phyloP scores from a whole-genome alignment of 441 rosid genomes.

The Mallotus repandus region DNA sequence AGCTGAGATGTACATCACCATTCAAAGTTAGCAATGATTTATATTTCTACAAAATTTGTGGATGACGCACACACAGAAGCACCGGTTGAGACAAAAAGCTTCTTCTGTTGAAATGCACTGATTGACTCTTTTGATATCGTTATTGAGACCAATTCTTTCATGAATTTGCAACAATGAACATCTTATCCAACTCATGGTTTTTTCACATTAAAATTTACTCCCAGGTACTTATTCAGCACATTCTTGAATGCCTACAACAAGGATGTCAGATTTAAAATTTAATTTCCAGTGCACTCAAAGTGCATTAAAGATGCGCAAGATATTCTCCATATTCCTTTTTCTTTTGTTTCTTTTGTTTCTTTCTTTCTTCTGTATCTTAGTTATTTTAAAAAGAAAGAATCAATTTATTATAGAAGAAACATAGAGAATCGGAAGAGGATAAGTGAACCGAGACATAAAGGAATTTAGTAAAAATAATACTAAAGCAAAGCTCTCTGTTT shows the following conservation, averaged over 20 bases:
- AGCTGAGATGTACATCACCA: too few species aligned
- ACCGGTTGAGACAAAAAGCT: conserved; percentile 45
- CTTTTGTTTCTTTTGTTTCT: neutral
- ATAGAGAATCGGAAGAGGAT: neutral
- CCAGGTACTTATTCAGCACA: conserved; percentile 60
- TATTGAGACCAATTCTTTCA: conserved; percentile 33
- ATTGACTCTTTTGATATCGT: conserved; percentile 28
- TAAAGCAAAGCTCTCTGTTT: neutral
- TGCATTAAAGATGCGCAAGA: conserved; percentile 21
- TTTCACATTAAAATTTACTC: conserved; percentile 40
- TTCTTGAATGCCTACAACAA: conserved; percentile 67
- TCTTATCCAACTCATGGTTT: conserved; percentile 23
- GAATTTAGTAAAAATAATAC: neutral
- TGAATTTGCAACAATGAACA: conserved; percentile 24
- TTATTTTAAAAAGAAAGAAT: neutral
- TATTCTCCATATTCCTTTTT: conserved; percentile 14
- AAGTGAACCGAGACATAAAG: neutral
- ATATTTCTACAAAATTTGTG: conserved; percentile 26
- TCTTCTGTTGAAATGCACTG: conserved; percentile 36
- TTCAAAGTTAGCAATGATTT: too few species aligned
- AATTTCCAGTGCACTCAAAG: conserved; percentile 2
- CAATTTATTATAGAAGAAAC: neutral
- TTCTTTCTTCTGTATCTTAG: neutral
- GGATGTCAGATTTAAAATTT: conserved; percentile 16
- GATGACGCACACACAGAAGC: conserved; percentile 41